phyloP scores from a whole-genome alignment of 2,329 filamentous ascomycete species.

The Trichoderma lentiforme region DNA sequence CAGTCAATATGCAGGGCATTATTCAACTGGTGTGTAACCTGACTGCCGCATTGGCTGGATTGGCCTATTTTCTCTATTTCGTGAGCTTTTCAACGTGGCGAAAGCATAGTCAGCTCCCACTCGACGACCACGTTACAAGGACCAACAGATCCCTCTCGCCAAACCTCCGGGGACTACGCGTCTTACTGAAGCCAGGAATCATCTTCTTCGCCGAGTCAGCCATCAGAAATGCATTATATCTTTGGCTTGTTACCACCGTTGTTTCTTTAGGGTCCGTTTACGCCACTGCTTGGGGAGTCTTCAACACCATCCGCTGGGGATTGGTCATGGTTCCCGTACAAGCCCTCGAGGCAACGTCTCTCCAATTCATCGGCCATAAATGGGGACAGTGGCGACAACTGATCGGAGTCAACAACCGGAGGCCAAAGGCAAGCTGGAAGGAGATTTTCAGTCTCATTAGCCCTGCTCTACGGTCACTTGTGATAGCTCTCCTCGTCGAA shows the following conservation, averaged over 20 bases:
- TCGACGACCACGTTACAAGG: not conserved
- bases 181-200: conserved; percentile 55
- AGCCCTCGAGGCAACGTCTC: conserved; percentile 61
- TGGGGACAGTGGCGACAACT: conserved; percentile 54
- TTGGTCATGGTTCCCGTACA: conserved; percentile 71
- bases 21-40: conserved; percentile 62
- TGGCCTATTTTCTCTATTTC: conserved; percentile 57
- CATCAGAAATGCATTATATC: conserved; percentile 64
- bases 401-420: conserved; percentile 24
- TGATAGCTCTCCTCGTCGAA: conserved; percentile 56
- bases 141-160: conserved; percentile 31
- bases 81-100: conserved; percentile 29
- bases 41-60: conserved; percentile 50
- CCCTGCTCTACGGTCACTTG: conserved; percentile 52
- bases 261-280: conserved; percentile 62
- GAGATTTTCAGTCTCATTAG: conserved; percentile 39
- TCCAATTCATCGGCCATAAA: conserved; percentile 63
- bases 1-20: conserved; percentile 61
- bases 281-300: conserved; percentile 70
- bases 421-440: conserved; percentile 21
- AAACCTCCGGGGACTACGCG: conserved; percentile 42
- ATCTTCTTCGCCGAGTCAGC: conserved; percentile 63
- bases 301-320: conserved; percentile 72
- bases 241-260: conserved; percentile 66
- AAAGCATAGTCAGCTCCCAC: not conserved